Base-by-base conservation (phyloP, 257 asterid genomes). In the Thymus mandschuricus region DNA sequence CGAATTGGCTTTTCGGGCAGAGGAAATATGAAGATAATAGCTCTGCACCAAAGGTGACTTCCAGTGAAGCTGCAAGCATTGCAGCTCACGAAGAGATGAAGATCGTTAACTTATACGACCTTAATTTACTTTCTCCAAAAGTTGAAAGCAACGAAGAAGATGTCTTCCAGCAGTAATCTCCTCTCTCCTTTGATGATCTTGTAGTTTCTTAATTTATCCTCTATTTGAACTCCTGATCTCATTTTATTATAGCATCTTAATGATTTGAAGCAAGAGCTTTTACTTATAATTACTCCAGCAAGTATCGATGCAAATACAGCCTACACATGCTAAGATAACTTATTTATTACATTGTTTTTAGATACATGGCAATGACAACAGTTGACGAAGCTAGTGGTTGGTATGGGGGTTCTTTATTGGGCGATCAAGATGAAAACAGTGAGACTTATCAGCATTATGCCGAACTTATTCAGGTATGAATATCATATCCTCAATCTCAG, bases 1-100 rank as follows among this genome's bases (percentile, higher is more conserved):
- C 98, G 1, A 94, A 94, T 71, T 94, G 98, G 97, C 94, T 93
- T 64, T 94, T 94, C 56, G 98, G 98, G 64, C 98, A 93, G 82
- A 93, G 89, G 80, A 93, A 93, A 78, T 84, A 87, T 50, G 96
- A 89, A 72, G 91, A 84, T 62, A 79, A 75, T 74, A 87, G 71
- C 80, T 66, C 92, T 69, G 77, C 81, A 31, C 74, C 81, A 35
- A 93, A 87, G 80, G 40, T 71, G 78, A 80, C 81, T 63, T 64
- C 94, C 30, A 64, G 66, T 65, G 89, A 84, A 67, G 73, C 70
- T 71, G 80, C 81, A 51, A 80, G 82, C 52, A 86, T 81, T 73
- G 86, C 60, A 68, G 78, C 85, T 62, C 70, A 41, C 57, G 83
- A 84, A 43, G 85, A 85, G 81, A 88, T 79, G 78, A 81, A 69